Evolutionary conservation across 768 basidiomycete species (phyloP), one percentile per base, ranked within the genome.

Genomic region (Dacryopinax primogenitus): DNA sequence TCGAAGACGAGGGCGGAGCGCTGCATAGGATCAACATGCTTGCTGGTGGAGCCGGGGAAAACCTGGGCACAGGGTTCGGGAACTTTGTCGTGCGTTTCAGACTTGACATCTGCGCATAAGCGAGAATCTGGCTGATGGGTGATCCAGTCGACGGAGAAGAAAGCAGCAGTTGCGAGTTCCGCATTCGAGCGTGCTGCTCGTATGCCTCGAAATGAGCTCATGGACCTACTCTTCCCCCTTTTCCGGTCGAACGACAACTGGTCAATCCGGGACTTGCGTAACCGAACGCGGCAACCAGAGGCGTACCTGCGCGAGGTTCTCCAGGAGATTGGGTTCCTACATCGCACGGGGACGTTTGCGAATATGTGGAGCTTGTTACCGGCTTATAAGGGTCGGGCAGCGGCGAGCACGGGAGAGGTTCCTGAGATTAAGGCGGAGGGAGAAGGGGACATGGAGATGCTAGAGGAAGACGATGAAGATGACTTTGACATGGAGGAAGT

Each of bases 101-200:
- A 16, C n/a, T n/a, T n/a, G n/a, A n/a, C n/a, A n/a, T n/a, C n/a
- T n/a, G n/a, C n/a, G n/a, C n/a, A n/a, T n/a, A n/a, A n/a, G n/a
- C n/a, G n/a, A n/a, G n/a, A n/a, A n/a, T n/a, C n/a, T n/a, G n/a
- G n/a, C n/a, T n/a, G n/a, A n/a, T n/a, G n/a, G n/a, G n/a, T n/a
- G n/a, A n/a, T n/a, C n/a, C 35, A 33, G 28, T 39, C 58, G 26
- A 62, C 37, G 21, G 44, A 51, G 33, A 33, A 65, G 44, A 64
- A 61, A 33, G 62, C 77, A 37, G 89, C 87, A 73, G 80, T 78
- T 1, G 74, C 79, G 18, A 88, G 89, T 69, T 86, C 86, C 32
- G 77, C 82, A 15, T 88, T 88, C 76, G 90, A 93, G 75, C 87
- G 89, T 69, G 88, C 90, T 83, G 86, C 88, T n/a, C 89, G 93